Evolutionary conservation across 2,329 filamentous ascomycete genomes (phyloP), one percentile per base, ranked within the genome.

Genomic region (Penicillium decumbens): DNA sequence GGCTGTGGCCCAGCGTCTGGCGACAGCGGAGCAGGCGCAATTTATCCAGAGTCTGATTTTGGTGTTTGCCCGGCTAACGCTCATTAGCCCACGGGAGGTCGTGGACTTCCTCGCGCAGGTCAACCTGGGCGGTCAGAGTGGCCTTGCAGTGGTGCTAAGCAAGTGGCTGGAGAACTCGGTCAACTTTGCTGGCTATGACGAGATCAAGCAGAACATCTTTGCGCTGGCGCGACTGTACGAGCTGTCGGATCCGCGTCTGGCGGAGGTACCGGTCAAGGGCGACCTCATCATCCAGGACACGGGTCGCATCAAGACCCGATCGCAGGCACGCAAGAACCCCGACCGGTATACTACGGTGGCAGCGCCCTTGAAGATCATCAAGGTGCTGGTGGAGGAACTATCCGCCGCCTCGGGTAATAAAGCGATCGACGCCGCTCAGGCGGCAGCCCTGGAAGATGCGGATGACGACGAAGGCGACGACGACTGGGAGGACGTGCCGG

Each of bases 91-190:
- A 8, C 82, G 83, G 23, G 93, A 97, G 62, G 91, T 98, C 1
- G 86, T 97, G 12, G 85, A 93, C 47, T 98, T 98, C 74, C 77
- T 98, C 28, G 86, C 86, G 53, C 85, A 89, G 63, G 85, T 95
- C 54, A 81, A 89, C 59, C 87, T 97, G 57, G 82, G 83, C 41
- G 85, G 84, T 8, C 62, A 70, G 51, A 95, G 80, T 63, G 93
- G 91, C n/a, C 75, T 98, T 6, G 83, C 91, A 56, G 84, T 96
- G 23, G 93, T 98, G 3, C 75, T 97, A 58, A 80, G 84, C 71
- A 96, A 97, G 72, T 98, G 93, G 93, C 77, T 98, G 1, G 93
- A 97, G 74, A 95, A 97, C 71, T 95, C 90, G 3, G 82, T 95
- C 70, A 95, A 87, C 70, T 98, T 98, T 72, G 90, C 90, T n/a